Base-by-base conservation (phyloP, 495 filamentous ascomycete genomes). In the Aspergillus carlsbadensis region DNA sequence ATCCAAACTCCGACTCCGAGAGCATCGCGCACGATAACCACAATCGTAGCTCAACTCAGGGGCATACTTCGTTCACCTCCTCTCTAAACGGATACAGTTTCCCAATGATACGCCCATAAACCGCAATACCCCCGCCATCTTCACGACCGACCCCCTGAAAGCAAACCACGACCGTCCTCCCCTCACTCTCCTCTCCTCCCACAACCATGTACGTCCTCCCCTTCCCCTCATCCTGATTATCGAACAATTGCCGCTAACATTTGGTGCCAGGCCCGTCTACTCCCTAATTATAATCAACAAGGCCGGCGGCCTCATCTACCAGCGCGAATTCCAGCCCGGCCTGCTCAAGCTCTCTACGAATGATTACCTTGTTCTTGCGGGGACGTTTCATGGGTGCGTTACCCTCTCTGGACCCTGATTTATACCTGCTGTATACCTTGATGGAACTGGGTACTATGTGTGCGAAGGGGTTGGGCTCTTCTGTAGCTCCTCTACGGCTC, bases 211-310 rank as follows among this genome's bases (percentile, higher is more conserved):
- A 29, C 26, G 26, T 29, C 8, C 26, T 29, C 8, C 26, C 26
- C 26, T 8, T 29, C 3, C 8, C 8, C 3, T 29, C 26, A 29
- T 29, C 26, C 26, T 29, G n/a, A n/a, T n/a, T n/a, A n/a, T n/a
- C n/a, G n/a, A n/a, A n/a, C n/a, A n/a, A n/a, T n/a, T n/a, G n/a
- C n/a, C n/a, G n/a, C n/a, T n/a, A n/a, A n/a, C n/a, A n/a, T n/a
- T n/a, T n/a, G n/a, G n/a, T n/a, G n/a, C n/a, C 48, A 96, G 92
- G 94, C 87, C 90, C 52, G 87, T 98, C 66, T 91, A 93, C 74
- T 86, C 90, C 48, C 85, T 98, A 54, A 89, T 98, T 60, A 89
- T 98, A 62, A 96, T 98, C 77, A 97, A 96, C 78, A 98, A 98
- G 79, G 92, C 94, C 46, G 94, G 94, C 39, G 94, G 94, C 56